These are phyloP conservation scores for Begonia fuchsioides DNA, from an alignment of 306 rosid genomes.

Conservation along the genomic window DNA sequence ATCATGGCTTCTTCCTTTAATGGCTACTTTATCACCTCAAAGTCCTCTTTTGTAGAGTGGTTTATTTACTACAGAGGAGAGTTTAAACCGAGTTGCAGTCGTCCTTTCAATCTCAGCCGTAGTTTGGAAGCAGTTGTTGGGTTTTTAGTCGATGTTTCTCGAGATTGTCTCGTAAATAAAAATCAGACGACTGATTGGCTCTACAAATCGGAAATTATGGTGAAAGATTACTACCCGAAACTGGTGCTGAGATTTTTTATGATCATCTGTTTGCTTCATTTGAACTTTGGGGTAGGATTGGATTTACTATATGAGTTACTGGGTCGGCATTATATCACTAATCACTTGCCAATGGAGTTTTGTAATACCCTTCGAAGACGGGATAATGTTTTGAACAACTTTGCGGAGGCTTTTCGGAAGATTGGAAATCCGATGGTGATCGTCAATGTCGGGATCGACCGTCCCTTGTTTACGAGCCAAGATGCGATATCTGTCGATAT, in stretches of 20 bases:
- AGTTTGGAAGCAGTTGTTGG: not conserved
- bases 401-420: constrained; percentile 31
- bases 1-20: constrained; percentile 14
- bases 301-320: constrained; percentile 14
- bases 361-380: constrained; percentile 9
- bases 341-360: constrained; percentile 26
- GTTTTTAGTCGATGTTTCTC: constrained; percentile 12
- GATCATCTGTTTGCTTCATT: constrained; percentile 25
- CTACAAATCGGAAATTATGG: constrained; percentile 2
- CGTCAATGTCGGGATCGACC: constrained; percentile 13
- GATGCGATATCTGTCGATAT: constrained; percentile 31
- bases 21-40: constrained; percentile 32
- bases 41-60: constrained; percentile 55
- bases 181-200: constrained; percentile 23
- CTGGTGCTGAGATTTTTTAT: constrained; percentile 32
- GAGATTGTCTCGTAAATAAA: constrained; percentile 9
- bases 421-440: constrained; percentile 37
- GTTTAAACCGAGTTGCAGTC: constrained; percentile 7
- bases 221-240: constrained; percentile 10
- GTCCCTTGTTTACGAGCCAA: constrained; percentile 6
- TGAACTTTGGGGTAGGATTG: constrained; percentile 15
- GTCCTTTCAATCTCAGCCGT: not conserved
- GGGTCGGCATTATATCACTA: constrained; percentile 5
- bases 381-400: constrained; percentile 3
- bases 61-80: constrained; percentile 22